Evolutionary conservation across 192 early-diverging fungal species (phyloP).

Genomic region (Coemansia asiatica): DNA sequence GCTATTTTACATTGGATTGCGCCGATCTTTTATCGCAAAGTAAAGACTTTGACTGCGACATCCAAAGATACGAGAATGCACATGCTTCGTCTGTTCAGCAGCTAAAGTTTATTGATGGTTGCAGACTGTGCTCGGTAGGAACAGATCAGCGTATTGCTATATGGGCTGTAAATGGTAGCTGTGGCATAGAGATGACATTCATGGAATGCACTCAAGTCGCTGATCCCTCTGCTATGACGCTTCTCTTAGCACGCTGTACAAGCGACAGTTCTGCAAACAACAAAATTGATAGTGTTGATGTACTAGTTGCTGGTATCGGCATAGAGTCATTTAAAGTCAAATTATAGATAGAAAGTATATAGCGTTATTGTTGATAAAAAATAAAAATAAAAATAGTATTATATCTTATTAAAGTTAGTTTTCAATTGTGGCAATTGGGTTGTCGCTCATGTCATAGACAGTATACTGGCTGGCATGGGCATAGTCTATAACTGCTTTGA

Average conservation of each 20-base stretch:
- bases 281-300: conserved; percentile 2
- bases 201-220: conserved; percentile 63
- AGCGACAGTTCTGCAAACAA: not conserved
- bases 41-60: not conserved
- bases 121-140: conserved; percentile 42
- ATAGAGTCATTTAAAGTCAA: conserved; percentile 54
- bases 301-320: conserved; percentile 56
- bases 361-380: not conserved
- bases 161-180: conserved; percentile 48
- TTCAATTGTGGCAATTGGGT: conserved; percentile 24
- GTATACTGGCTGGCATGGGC: conserved; percentile 33
- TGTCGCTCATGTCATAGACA: conserved; percentile 22
- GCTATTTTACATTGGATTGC: conserved; percentile 18
- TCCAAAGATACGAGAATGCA: conserved; percentile 37
- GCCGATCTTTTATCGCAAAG: conserved; percentile 9
- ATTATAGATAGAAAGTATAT: conserved; percentile 1
- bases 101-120: not conserved
- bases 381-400: conserved; percentile 11
- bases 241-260: not conserved
- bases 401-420: not conserved
- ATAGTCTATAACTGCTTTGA: conserved; percentile 39
- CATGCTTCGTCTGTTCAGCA: conserved; percentile 77
- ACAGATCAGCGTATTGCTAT: conserved; percentile 71
- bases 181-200: conserved; percentile 10
- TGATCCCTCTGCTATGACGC: conserved; percentile 64